Evolutionary conservation across 75 land plant species (phyloP).

Genomic region (Cryptomeria japonica): DNA sequence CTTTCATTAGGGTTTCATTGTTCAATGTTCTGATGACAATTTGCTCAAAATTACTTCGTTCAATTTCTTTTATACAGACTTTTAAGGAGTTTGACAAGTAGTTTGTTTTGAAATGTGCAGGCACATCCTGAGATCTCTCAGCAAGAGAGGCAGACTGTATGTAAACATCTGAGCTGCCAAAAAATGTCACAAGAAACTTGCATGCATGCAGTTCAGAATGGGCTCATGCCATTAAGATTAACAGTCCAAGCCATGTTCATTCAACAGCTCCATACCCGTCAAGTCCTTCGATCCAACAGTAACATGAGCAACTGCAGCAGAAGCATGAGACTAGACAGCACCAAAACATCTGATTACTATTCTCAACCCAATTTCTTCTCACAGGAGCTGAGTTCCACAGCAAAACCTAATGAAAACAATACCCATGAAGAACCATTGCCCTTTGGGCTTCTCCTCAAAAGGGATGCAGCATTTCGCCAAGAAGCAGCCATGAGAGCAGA

Average conservation of each 20-base stretch:
- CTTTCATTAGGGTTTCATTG: not conserved
- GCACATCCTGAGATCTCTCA: conserved; percentile 59
- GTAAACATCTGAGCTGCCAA: conserved; percentile 75
- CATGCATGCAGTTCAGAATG: conserved; percentile 85
- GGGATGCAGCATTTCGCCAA: conserved; percentile 18
- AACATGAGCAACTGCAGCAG: conserved; percentile 18
- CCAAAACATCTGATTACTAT: conserved; percentile 20
- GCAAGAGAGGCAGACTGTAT: conserved; percentile 64
- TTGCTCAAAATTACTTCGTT: not conserved
- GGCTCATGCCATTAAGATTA: conserved; percentile 81
- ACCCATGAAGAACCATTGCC: conserved; percentile 11
- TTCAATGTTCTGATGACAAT: not conserved
- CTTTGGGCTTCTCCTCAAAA: conserved; percentile 32
- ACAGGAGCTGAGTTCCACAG: not conserved
- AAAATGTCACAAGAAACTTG: conserved; percentile 79
- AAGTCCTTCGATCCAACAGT: conserved; percentile 27
- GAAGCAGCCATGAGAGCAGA: conserved; percentile 32
- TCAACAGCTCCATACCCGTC: conserved; percentile 77
- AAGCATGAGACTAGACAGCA: conserved; percentile 50
- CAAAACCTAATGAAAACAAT: not conserved
- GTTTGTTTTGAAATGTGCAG: conserved; percentile 24
- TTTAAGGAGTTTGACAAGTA: not conserved
- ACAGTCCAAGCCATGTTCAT: conserved; percentile 90
- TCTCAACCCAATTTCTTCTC: conserved; percentile 37
- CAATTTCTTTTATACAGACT: not conserved